Base-by-base conservation (phyloP, 192 early-diverging fungal genomes). In the Phlyctochytrium planicorne region DNA sequence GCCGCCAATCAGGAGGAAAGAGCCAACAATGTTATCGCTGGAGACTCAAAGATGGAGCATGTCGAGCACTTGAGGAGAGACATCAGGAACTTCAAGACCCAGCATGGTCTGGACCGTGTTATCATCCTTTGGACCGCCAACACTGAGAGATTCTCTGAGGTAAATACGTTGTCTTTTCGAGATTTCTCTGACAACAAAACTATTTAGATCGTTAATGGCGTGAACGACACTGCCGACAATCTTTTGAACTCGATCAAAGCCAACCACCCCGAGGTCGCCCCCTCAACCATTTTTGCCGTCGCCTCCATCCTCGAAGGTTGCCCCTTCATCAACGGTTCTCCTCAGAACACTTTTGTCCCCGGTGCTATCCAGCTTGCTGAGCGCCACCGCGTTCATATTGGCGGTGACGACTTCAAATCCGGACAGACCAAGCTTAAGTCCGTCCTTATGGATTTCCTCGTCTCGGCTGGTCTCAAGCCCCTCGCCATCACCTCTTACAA, bases 391-490 rank as follows among this genome's bases (percentile, higher is more conserved):
- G 89, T 91, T 59, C 94, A 94, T 78, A 91, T 99, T 72, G 97
- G 94, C 67, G 97, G 97, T 74, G 97, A 99, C 76, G 97, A 99
- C 84, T 99, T 99, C 91, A 99, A 99, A 87, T 93, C 91, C 70
- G 97, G 97, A 37, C 97, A 99, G 77, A 99, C 97, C 73, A 99
- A 99, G 89, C 84, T 99, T 87, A 99, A 99, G 88, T 97, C 94
- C 14, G 97, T 95, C 59, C 83, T 99, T 73, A 93, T 96, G 47
- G 97, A 99, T 78, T 99, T 99, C 80, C 82, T 99, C 62, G 97
- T 99, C 71, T 94, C 92, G 73, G 94, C 97, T 55, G 97, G 97
- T 69, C 94, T 99, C 89, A 97, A 97, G 87, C 97, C 97, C 34
- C 74, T 97, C 66, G 87, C 90, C 57, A 99, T 99, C 72, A 94